Conservation (phyloP, 257 asterid genomes). For the Solanum arcanum region DNA sequence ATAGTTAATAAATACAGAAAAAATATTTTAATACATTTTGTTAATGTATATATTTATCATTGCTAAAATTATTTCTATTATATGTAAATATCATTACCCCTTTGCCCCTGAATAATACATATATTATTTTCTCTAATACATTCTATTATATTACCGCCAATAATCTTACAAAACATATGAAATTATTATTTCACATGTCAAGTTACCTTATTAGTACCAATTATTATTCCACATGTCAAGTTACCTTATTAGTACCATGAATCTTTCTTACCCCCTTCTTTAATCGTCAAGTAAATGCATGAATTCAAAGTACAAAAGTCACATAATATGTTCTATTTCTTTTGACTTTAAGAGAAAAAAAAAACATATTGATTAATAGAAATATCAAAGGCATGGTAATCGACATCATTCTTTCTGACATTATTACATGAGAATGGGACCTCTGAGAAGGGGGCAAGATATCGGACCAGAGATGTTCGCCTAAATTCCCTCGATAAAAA, state of each 20-base stretch:
- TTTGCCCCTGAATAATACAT: too few relatives aligned
- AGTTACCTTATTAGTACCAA: background rate
- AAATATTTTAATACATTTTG: too few relatives aligned
- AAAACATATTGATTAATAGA: background rate
- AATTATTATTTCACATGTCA: background rate
- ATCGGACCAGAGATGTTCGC: too few relatives aligned
- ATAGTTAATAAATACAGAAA: too few relatives aligned
- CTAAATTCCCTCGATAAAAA: fast-evolving
- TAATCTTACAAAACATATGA: background rate
- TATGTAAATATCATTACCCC: background rate
- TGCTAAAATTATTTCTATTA: too few relatives aligned
- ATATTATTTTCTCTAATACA: too few relatives aligned
- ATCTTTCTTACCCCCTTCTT: background rate
- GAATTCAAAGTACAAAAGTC: background rate
- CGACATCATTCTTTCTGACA: background rate
- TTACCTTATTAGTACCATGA: background rate
- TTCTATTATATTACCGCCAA: background rate
- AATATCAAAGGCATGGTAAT: background rate
- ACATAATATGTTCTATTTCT: background rate
- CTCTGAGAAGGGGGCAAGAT: background rate
- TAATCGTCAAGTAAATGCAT: background rate
- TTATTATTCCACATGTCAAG: background rate
- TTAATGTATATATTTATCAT: too few relatives aligned
- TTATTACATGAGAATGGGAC: background rate
- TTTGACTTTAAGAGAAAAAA: background rate